Conservation (phyloP, 352 stramenopile species). For the Globisporangium cylindrosporum region DNA sequence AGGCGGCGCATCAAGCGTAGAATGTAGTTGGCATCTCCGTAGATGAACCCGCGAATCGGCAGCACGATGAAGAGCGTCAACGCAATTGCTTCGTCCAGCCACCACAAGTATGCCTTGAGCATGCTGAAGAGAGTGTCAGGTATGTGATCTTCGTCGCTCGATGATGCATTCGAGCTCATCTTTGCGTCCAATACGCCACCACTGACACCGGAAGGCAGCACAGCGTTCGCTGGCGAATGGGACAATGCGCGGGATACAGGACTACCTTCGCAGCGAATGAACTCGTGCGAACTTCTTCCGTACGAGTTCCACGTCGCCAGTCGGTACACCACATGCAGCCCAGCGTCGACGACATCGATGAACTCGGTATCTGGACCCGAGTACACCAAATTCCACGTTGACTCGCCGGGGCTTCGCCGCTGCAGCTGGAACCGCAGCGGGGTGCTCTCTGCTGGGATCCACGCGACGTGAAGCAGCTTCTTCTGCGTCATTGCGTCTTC, state of each 20-base stretch:
- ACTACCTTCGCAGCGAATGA: constrained; percentile 45
- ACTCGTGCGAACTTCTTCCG: constrained; percentile 56
- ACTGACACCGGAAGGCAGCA: neutral
- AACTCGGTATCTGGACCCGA: constrained; percentile 67
- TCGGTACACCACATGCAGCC: constrained; percentile 66
- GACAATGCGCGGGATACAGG: neutral
- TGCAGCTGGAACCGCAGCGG: constrained; percentile 72
- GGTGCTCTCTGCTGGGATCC: constrained; percentile 42
- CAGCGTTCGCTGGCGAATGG: neutral
- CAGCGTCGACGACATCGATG: constrained; percentile 53
- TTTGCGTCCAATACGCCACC: neutral
- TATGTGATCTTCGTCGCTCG: constrained; percentile 10
- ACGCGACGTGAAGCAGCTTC: constrained; percentile 53
- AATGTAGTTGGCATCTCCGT: constrained; percentile 75
- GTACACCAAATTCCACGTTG: constrained; percentile 57
- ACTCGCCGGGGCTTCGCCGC: constrained; percentile 56
- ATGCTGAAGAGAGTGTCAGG: constrained; percentile 33
- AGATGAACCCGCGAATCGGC: constrained; percentile 79
- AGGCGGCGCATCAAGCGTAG: constrained; percentile 63
- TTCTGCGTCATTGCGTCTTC: constrained; percentile 13
- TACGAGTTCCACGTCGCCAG: constrained; percentile 85
- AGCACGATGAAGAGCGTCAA: constrained; percentile 73
- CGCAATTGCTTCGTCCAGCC: constrained; percentile 80
- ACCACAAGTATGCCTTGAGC: constrained; percentile 78
- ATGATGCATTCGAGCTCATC: constrained; percentile 1